Evolutionary conservation across 2,329 filamentous ascomycete species (phyloP).

Genomic region (Triangularia verruculosa): DNA sequence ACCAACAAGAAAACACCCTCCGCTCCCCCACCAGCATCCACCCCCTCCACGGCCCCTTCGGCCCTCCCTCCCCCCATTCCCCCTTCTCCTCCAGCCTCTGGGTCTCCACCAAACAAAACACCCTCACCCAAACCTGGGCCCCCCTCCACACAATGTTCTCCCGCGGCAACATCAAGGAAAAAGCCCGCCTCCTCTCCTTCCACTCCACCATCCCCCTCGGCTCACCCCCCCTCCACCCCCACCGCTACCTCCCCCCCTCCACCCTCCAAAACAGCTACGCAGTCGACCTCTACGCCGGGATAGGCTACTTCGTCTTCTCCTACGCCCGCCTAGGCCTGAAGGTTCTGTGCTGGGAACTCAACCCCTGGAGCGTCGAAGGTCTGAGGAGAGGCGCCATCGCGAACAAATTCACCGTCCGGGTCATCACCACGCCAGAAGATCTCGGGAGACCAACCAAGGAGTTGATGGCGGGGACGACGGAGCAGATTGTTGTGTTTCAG

Average conservation of each 20-base stretch:
- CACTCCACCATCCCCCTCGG: conserved; percentile 24
- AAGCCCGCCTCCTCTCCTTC: conserved; percentile 67
- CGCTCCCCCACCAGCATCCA: conserved; percentile 69
- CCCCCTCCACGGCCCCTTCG: conserved; percentile 73
- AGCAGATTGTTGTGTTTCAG: conserved; percentile 63
- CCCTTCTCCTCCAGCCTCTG: conserved; percentile 67
- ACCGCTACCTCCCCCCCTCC: background rate
- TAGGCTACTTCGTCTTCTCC: conserved; percentile 89
- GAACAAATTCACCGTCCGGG: conserved; percentile 63
- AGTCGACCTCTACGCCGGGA: conserved; percentile 86
- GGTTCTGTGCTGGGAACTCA: conserved; percentile 87
- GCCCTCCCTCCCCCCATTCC: conserved; percentile 35
- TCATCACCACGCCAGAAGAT: conserved; percentile 41
- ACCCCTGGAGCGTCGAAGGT: conserved; percentile 83
- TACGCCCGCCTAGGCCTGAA: conserved; percentile 70
- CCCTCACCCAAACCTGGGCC: conserved; percentile 81
- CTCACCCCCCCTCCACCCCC: conserved; percentile 32
- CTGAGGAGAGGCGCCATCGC: conserved; percentile 68
- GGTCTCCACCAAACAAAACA: conserved; percentile 75
- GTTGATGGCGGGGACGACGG: conserved; percentile 36
- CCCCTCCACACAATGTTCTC: conserved; percentile 93
- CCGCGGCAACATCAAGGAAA: conserved; percentile 85
- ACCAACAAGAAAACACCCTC: conserved; percentile 57
- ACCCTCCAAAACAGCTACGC: conserved; percentile 43
- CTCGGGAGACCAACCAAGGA: conserved; percentile 2